Evolutionary conservation across 2,329 filamentous ascomycete genomes (phyloP), one percentile per base, ranked within the genome.

Genomic region (Epichloe brachyelytri): DNA sequence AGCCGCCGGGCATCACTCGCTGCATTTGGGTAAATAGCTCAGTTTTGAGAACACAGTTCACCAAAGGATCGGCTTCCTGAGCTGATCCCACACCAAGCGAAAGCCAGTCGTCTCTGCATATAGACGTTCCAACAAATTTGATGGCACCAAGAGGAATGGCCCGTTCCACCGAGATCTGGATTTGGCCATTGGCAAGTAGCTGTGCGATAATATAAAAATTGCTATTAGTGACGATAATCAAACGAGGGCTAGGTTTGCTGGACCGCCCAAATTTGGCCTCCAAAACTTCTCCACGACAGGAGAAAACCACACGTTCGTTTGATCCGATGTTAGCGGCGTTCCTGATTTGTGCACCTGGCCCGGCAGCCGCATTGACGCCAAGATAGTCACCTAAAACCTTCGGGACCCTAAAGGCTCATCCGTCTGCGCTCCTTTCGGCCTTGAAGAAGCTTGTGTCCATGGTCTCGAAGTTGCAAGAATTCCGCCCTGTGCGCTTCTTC

Each of bases 191-290:
- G 56, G 87, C 81, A 50, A 96, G 71, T 54, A 82, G 78, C 67
- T 97, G 91, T 43, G 86, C 85, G 52, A 98, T 80, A 52, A 97
- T 81, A 66, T 95, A 96, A 59, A 95, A 84, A 64, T 88, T 89
- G 69, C 80, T 85, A 67, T 78, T 86, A 3, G 91, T 95, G 55
- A 98, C 73, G 34, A 98, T 75, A 48, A 98, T 71, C 45, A 86
- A 88, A 48, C 93, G 82, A 51, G 91, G 86, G 62, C 88, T 88
- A 1, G 88, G 83, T 70, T 97, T 97, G 72, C 89, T 96, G 34
- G 91, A 97, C 55, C 93, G 85, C 57, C 93, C 93, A 63, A 98
- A 93, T 65, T 98, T 98, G 51, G 89, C 88, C 54, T 97, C 86
- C 49, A 98, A 71, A 22, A 95, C 68, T 67, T 98, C 91, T 48